A percentile compares a stretch with the other conserved stretches of the same genome.
Evolutionary conservation across 1,284 basidiomycete species (phyloP).

Genomic region (Microbotryomycetes sp.): DNA sequence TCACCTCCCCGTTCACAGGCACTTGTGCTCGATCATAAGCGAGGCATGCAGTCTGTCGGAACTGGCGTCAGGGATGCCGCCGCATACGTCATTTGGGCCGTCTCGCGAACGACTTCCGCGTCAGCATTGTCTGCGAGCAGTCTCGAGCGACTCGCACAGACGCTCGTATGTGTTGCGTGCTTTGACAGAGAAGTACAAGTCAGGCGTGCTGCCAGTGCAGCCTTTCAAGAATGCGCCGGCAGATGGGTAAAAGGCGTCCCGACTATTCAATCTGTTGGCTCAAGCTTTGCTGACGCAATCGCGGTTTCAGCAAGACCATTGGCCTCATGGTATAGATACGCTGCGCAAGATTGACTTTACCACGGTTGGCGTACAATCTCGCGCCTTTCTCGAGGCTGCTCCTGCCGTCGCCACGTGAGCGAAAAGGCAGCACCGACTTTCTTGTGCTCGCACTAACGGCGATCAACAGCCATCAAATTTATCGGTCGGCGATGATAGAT

Average conservation of each 20-base stretch:
- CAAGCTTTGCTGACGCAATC: slow-evolving; percentile 1
- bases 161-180: slow-evolving; percentile 67
- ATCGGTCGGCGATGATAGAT: slow-evolving; percentile 60
- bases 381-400: slow-evolving; percentile 75
- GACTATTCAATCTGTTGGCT: not conserved
- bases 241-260: slow-evolving; percentile 57
- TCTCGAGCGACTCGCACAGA: slow-evolving; percentile 59
- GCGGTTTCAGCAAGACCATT: slow-evolving; percentile 55
- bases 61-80: slow-evolving; percentile 91
- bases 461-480: slow-evolving; percentile 45
- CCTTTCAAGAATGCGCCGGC: slow-evolving; percentile 95
- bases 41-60: slow-evolving; percentile 86
- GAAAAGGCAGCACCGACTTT: no score
- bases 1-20: slow-evolving; percentile 50
- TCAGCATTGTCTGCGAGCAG: slow-evolving; percentile 54
- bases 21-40: slow-evolving; percentile 82
- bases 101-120: slow-evolving; percentile 63
- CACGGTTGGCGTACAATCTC: slow-evolving; percentile 74
- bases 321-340: slow-evolving; percentile 90
- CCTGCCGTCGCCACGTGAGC: slow-evolving; percentile 75
- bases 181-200: slow-evolving; percentile 94
- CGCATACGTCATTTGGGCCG: slow-evolving; percentile 89
- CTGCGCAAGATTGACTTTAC: slow-evolving; percentile 90
- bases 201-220: slow-evolving; percentile 91
- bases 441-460: not conserved